These are phyloP conservation scores for Gyrodon lividus DNA, from an alignment of 768 basidiomycete genomes.

Conservation along the genomic window DNA sequence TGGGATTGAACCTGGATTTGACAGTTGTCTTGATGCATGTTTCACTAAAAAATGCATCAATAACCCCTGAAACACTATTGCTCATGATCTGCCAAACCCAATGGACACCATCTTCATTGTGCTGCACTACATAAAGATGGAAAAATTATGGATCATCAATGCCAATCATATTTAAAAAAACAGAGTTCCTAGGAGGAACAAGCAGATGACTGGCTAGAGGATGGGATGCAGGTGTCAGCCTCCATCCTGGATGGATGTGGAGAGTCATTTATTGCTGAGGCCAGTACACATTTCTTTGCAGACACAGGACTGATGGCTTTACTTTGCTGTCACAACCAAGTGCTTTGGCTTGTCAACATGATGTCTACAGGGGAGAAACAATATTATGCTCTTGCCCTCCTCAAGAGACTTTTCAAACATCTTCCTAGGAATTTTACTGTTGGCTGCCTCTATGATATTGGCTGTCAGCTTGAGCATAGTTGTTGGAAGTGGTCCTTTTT, in stretches of 20 bases:
- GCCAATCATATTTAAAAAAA: too few relatives aligned
- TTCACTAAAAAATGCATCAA: slow-evolving; percentile 32
- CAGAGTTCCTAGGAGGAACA: too few relatives aligned
- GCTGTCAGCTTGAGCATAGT: slow-evolving; percentile 30
- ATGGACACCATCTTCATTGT: too few relatives aligned
- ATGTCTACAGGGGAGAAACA: slow-evolving; percentile 14
- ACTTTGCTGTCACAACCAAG: slow-evolving; percentile 32
- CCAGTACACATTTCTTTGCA: slow-evolving; percentile 16
- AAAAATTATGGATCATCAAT: too few relatives aligned
- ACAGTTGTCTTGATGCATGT: slow-evolving; percentile 34
- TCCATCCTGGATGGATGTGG: slow-evolving; percentile 34
- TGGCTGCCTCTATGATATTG: too few relatives aligned
- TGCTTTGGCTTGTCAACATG: slow-evolving; percentile 26
- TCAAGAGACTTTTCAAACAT: neutral
- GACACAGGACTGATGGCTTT: slow-evolving; percentile 37
- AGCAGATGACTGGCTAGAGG: slow-evolving; percentile 6
- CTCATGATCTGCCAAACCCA: neutral
- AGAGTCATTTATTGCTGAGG: slow-evolving; percentile 28
- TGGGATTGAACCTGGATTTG: too few relatives aligned
- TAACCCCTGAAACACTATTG: slow-evolving; percentile 5
- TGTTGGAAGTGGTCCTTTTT: slow-evolving; percentile 2
- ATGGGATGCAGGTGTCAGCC: slow-evolving; percentile 22
- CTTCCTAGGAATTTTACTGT: slow-evolving; percentile 31
- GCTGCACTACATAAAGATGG: too few relatives aligned
- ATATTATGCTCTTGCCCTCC: slow-evolving; percentile 11